Evolutionary conservation across 129 eudicot species (phyloP), one percentile per base, ranked within the genome.

Genomic region (Flaveria bidentis): DNA sequence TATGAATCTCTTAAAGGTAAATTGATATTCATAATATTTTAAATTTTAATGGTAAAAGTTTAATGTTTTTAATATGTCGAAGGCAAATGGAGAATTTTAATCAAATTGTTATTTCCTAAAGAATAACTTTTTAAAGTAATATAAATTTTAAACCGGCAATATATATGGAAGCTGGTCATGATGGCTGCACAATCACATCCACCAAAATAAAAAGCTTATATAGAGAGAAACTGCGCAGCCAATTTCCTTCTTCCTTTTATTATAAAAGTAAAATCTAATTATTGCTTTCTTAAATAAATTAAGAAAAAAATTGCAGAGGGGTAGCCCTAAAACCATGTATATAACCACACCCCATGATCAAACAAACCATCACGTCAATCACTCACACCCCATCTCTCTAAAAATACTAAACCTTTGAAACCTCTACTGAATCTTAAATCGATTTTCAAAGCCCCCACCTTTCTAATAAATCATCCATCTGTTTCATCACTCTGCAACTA

Each of bases 191-290:
- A 64, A 61, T 63, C 63, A 64, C 79, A 80, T 73, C 72, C 33
- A 65, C n/a, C 6, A 58, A 22, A 58, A 41, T 52, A 64, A 72
- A 65, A 80, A 25, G 60, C 72, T 80, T 73, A 52, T 39, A 63
- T 76, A 68, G 52, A 47, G 55, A 14, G 75, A 51, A 65, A 80
- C 79, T 73, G 69, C 83, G 74, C 83, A 73, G 83, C 74, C 83
- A 80, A 80, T 73, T 80, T 65, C 61, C 41, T 13, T 28, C 73
- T 8, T 52, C 51, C 69, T 25, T 80, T 73, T 73, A 23, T 2
- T 28, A 53, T 25, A 36, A 1, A 65, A 73, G 41, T n/a, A 5
- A 51, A 20, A 58, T 20, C 41, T 2, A 23, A 30, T 30, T 30
- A 30, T 30, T 22, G 65, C 42, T 71, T 71, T 17, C 4, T 69